Evolutionary conservation across 495 filamentous ascomycete species (phyloP).

Genomic region (Lophiostoma macrostomum): DNA sequence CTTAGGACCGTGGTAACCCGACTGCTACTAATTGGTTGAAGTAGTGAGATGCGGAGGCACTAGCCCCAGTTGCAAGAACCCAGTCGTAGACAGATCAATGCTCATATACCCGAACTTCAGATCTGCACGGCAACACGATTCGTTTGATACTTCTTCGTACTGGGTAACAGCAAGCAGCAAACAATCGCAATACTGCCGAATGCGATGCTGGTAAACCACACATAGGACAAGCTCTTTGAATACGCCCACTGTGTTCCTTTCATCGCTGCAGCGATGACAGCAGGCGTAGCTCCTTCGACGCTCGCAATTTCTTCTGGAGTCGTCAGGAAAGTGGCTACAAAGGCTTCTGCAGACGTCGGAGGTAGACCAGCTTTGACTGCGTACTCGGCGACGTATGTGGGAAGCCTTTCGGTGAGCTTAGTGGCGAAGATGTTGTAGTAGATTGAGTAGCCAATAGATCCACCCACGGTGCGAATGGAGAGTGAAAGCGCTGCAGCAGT

Average conservation of each 20-base stretch:
- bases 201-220: conserved; percentile 35
- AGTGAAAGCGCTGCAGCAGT: conserved; percentile 51
- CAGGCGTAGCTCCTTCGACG: conserved; percentile 30
- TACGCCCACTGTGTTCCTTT: conserved; percentile 36
- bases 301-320: conserved; percentile 17
- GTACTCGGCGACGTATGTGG: conserved; percentile 26
- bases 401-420: conserved; percentile 49
- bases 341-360: conserved; percentile 17
- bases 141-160: conserved; percentile 32
- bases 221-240: conserved; percentile 31
- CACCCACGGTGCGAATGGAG: conserved; percentile 67
- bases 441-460: conserved; percentile 66
- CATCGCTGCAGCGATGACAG: conserved; percentile 23
- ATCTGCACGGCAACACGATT: conserved; percentile 32
- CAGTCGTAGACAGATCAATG: background rate
- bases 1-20: no score
- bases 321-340: conserved; percentile 33
- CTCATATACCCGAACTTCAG: background rate
- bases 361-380: conserved; percentile 34
- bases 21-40: no score
- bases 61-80: no score
- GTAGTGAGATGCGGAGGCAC: no score
- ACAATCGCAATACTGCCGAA: conserved; percentile 29
- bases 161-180: conserved; percentile 19
- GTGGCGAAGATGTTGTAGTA: conserved; percentile 75